Evolutionary conservation across 352 stramenopile species (phyloP).

Genomic region (Globisporangium emineosum): DNA sequence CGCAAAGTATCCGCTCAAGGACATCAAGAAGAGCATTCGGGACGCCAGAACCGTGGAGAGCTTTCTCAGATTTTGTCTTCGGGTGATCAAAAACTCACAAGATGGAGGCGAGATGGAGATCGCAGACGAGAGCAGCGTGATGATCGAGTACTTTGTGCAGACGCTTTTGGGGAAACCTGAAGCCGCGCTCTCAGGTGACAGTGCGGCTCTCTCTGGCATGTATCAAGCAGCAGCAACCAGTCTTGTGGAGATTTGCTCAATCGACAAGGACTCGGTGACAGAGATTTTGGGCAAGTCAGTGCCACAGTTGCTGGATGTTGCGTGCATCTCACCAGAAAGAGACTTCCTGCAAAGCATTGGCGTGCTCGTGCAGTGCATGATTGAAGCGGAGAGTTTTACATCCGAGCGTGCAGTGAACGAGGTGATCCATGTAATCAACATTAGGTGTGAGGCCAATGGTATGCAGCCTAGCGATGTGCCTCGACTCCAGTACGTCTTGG

Average conservation of each 20-base stretch:
- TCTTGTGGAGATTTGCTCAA: constrained; percentile 31
- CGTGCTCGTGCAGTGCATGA: constrained; percentile 25
- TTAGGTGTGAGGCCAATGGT: constrained; percentile 18
- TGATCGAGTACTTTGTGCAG: constrained; percentile 50
- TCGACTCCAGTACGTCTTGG: constrained; percentile 35
- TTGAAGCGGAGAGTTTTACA: constrained; percentile 20
- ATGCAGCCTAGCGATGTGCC: constrained; percentile 13
- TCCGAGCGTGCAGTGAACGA: constrained; percentile 19
- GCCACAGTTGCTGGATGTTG: constrained; percentile 24
- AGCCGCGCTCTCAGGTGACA: neutral
- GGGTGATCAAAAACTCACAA: constrained; percentile 32
- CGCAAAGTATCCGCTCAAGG: constrained; percentile 23
- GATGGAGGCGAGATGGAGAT: constrained; percentile 18
- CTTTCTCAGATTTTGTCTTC: constrained; percentile 52
- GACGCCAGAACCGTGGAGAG: constrained; percentile 36
- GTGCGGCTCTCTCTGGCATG: constrained; percentile 11
- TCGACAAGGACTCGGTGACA: constrained; percentile 30
- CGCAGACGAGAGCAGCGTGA: constrained; percentile 21
- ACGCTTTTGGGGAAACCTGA: constrained; percentile 31
- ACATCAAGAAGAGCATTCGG: constrained; percentile 41
- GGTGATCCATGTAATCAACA: constrained; percentile 21
- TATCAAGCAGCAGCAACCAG: constrained; percentile 35
- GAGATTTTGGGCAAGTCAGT: constrained; percentile 20
- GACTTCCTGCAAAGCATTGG: constrained; percentile 36
- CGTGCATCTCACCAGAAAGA: constrained; percentile 26